Evolutionary conservation across 768 basidiomycete species (phyloP).

Genomic region (Lactarius sp.): DNA sequence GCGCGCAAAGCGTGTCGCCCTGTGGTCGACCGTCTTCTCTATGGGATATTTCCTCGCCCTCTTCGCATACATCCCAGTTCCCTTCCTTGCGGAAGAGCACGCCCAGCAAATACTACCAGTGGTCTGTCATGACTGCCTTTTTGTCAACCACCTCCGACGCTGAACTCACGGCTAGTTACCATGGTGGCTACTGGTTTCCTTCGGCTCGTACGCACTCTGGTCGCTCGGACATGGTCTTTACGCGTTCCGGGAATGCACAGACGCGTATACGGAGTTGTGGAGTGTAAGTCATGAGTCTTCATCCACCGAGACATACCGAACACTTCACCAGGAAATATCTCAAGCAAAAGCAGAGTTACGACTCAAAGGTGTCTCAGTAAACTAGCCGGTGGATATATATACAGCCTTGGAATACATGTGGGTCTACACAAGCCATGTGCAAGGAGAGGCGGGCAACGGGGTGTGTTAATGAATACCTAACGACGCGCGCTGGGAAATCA

Average conservation of each 20-base stretch:
- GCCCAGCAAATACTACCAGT: slow-evolving; percentile 52
- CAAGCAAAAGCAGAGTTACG: slow-evolving; percentile 26
- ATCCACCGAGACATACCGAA: neutral
- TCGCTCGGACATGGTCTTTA: slow-evolving; percentile 72
- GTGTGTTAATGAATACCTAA: slow-evolving; percentile 20
- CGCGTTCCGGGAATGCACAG: slow-evolving; percentile 72
- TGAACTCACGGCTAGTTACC: slow-evolving; percentile 49
- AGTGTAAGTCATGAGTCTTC: slow-evolving; percentile 39
- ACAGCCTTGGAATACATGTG: slow-evolving; percentile 14
- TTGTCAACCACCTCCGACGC: neutral
- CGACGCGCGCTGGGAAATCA: slow-evolving; percentile 18
- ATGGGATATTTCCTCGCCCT: slow-evolving; percentile 53
- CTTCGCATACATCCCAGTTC: slow-evolving; percentile 50
- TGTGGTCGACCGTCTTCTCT: slow-evolving; percentile 40
- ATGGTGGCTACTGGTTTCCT: slow-evolving; percentile 77
- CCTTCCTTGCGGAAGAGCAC: slow-evolving; percentile 45
- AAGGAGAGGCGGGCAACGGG: neutral
- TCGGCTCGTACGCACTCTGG: slow-evolving; percentile 75
- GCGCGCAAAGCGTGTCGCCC: slow-evolving; percentile 51
- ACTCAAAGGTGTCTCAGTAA: slow-evolving; percentile 24
- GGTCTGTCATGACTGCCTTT: slow-evolving; percentile 37
- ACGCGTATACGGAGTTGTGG: slow-evolving; percentile 69
- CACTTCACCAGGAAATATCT: slow-evolving; percentile 22
- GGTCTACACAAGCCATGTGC: slow-evolving; percentile 6
- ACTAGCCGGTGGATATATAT: slow-evolving; percentile 21